Evolutionary conservation across 768 basidiomycete species (phyloP).

Genomic region (Boletus speciosus): DNA sequence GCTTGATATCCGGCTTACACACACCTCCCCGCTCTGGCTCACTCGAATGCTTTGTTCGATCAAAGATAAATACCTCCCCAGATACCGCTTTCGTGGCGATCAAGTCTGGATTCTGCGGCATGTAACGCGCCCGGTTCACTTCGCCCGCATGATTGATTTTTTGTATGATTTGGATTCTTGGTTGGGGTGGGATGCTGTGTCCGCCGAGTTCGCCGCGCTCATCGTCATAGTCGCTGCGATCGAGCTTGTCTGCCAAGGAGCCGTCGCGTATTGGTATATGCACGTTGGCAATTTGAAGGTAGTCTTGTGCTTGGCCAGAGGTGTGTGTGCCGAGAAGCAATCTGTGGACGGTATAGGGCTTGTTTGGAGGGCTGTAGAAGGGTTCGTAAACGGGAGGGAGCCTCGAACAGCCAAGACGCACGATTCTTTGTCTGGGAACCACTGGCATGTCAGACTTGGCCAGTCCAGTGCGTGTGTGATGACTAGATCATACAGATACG

Average conservation of each 20-base stretch:
- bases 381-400: background rate
- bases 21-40: slow-evolving; percentile 83
- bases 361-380: slow-evolving; percentile 70
- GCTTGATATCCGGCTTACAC: slow-evolving; percentile 86
- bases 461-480: slow-evolving; percentile 97
- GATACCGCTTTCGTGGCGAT: slow-evolving; percentile 92
- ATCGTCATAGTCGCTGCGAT: slow-evolving; percentile 80
- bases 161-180: slow-evolving; percentile 87
- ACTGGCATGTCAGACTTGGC: slow-evolving; percentile 97
- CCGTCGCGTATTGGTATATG: slow-evolving; percentile 84
- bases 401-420: slow-evolving; percentile 38
- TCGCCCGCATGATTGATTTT: slow-evolving; percentile 94
- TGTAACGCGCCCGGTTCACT: slow-evolving; percentile 96
- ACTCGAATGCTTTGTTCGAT: slow-evolving; percentile 93
- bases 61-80: slow-evolving; percentile 93
- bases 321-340: slow-evolving; percentile 97
- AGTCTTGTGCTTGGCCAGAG: slow-evolving; percentile 89
- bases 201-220: slow-evolving; percentile 94
- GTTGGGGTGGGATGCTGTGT: slow-evolving; percentile 77
- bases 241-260: slow-evolving; percentile 70
- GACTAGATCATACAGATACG: slow-evolving; percentile 95
- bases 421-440: slow-evolving; percentile 98
- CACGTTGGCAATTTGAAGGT: slow-evolving; percentile 93
- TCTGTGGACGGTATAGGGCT: slow-evolving; percentile 93
- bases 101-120: slow-evolving; percentile 98